Evolutionary conservation across 768 basidiomycete species (phyloP).

Genomic region (Pleurotus ostreatus): DNA sequence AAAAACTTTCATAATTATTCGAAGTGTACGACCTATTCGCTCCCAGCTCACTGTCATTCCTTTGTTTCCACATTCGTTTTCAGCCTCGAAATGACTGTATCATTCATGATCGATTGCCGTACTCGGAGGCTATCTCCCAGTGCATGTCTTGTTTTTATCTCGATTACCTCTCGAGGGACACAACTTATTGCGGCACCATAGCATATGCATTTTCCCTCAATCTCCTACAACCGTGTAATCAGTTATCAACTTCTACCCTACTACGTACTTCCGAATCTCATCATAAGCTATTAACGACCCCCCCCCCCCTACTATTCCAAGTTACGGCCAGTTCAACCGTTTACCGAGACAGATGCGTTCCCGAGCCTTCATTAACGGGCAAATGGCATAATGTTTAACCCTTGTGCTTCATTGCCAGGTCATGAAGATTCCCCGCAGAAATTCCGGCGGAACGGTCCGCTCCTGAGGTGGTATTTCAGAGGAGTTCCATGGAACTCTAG

Average conservation of each 20-base stretch:
- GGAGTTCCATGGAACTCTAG: not conserved
- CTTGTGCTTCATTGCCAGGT: not conserved
- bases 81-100: not conserved
- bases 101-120: not conserved
- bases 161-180: not conserved
- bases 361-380: too few species aligned
- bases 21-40: not conserved
- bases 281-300: too few species aligned
- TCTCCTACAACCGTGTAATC: too few species aligned
- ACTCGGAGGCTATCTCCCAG: not conserved
- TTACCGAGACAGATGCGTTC: too few species aligned
- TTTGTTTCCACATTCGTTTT: not conserved
- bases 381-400: too few species aligned
- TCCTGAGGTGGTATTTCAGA: not conserved
- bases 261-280: too few species aligned
- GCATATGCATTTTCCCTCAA: too few species aligned
- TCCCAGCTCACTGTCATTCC: not conserved
- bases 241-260: too few species aligned
- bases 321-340: too few species aligned
- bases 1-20: slow-evolving; percentile 4
- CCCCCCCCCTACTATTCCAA: too few species aligned
- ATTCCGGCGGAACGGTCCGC: slow-evolving; percentile 2
- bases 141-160: not conserved
- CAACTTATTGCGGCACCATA: too few species aligned
- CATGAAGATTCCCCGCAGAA: not conserved